Evolutionary conservation across 305 asterid species (phyloP).

Genomic region (Fraxinus baroniana): DNA sequence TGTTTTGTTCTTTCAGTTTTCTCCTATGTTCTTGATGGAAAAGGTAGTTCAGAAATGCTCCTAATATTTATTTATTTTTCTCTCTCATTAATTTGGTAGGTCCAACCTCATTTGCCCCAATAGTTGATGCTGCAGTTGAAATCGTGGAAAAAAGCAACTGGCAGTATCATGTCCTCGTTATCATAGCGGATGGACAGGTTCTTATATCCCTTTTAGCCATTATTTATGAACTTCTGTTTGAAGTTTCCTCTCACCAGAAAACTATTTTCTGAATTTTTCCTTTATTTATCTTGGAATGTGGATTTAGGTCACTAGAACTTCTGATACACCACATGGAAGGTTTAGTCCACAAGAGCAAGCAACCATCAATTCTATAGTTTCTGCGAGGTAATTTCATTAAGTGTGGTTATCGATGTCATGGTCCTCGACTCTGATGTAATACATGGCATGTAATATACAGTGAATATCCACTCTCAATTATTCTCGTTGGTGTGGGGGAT

Average conservation of each 20-base stretch:
- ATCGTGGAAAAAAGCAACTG: slow-evolving; percentile 74
- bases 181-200: slow-evolving; percentile 94
- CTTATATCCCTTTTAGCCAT: not conserved
- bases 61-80: not conserved
- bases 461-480: slow-evolving; percentile 83
- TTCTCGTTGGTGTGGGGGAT: slow-evolving; percentile 92
- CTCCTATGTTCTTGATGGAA: not conserved
- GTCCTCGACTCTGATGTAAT: slow-evolving; percentile 22
- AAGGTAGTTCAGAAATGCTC: not conserved
- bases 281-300: slow-evolving; percentile 1
- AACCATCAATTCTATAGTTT: slow-evolving; percentile 66
- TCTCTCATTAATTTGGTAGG: slow-evolving; percentile 38
- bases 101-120: slow-evolving; percentile 88
- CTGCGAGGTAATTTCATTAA: slow-evolving; percentile 58
- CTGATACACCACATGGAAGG: slow-evolving; percentile 52
- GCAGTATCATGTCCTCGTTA: slow-evolving; percentile 90
- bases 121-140: slow-evolving; percentile 70
- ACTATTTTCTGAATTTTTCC: not conserved
- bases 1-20: not conserved
- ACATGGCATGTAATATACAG: slow-evolving; percentile 37
- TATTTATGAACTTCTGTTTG: not conserved
- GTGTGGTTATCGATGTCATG: slow-evolving; percentile 7
- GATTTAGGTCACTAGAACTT: slow-evolving; percentile 64
- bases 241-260: slow-evolving; percentile 9
- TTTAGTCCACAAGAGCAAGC: slow-evolving; percentile 82